Evolutionary conservation across 129 eudicot species (phyloP), one percentile per base, ranked within the genome.

Genomic region (Flaveria linearis): DNA sequence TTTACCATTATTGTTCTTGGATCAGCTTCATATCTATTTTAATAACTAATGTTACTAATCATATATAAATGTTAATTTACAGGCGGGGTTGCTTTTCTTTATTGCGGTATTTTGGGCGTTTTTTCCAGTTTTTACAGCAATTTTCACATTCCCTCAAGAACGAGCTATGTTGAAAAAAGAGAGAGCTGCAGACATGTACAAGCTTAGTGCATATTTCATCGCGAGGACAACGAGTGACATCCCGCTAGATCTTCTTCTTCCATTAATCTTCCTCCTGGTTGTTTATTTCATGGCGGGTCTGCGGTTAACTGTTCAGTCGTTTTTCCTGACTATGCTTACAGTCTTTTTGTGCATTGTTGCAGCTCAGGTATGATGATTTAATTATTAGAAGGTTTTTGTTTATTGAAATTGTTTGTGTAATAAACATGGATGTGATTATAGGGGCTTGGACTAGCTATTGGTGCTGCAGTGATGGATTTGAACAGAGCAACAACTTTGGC

Each of bases 381-480:
- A 60, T 16, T 61, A 61, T 26, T 2, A 12, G 42, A 12, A 26
- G 36, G 36, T n/a, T 22, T 61, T 26, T 61, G 3, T 11, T 2
- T 14, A 39, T 18, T 56, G 3, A 36, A 56, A 53, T 16, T n/a
- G 14, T 17, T 23, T 7, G 3, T 43, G 45, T 23, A 73, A 42
- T 42, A 73, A 1, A 9, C n/a, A 68, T 66, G 52, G 49, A 39
- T 71, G 50, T 9, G n/a, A 49, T 43, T 47, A 73, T 83, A 93
- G 98, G 98, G 98, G 55, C 89, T 93, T 75, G 98, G 98, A 67
- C 83, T 93, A 15, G 92, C 90, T 49, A 90, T 93, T 67, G 98
- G 98, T 67, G 98, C 98, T 61, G 82, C 89, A 1, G 76, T 93
- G 3, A 93, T 85, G 96, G 96, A 93, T 74, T 52, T 93, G 15